Conservation (phyloP, 2,329 filamentous ascomycete species). For the Venturia aucupariae region DNA sequence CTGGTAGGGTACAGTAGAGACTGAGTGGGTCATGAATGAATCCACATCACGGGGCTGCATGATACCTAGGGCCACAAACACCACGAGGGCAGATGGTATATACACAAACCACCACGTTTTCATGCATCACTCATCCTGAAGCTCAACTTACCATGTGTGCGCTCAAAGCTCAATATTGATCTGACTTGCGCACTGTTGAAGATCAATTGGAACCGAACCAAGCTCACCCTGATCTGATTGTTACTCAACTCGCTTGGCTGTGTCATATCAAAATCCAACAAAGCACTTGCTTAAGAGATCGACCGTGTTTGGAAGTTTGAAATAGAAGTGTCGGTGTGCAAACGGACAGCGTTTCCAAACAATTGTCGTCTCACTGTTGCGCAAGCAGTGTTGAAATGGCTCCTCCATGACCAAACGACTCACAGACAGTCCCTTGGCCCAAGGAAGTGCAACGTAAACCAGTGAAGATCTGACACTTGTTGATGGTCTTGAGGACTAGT, state of each 20-base stretch:
- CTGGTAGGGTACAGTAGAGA: too few species aligned
- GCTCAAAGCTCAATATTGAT: neutral
- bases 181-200: neutral
- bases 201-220: neutral
- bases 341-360: constrained; percentile 2
- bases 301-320: neutral
- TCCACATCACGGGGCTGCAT: neutral
- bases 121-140: neutral
- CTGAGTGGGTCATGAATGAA: too few species aligned
- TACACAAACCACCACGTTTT: neutral
- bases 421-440: neutral
- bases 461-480: neutral
- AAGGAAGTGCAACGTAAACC: neutral
- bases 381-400: neutral
- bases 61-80: neutral
- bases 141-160: neutral
- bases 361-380: neutral
- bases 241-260: neutral
- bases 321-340: constrained; percentile 2
- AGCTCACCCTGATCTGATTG: neutral
- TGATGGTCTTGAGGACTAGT: neutral
- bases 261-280: neutral
- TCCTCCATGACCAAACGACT: neutral
- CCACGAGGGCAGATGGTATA: neutral
- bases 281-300: neutral